Percentiles rank a stretch among this genome's conserved stretches.
These are phyloP conservation scores for Aspergillus hancockii DNA, from an alignment of 495 filamentous ascomycete species.

Conservation along the genomic window DNA sequence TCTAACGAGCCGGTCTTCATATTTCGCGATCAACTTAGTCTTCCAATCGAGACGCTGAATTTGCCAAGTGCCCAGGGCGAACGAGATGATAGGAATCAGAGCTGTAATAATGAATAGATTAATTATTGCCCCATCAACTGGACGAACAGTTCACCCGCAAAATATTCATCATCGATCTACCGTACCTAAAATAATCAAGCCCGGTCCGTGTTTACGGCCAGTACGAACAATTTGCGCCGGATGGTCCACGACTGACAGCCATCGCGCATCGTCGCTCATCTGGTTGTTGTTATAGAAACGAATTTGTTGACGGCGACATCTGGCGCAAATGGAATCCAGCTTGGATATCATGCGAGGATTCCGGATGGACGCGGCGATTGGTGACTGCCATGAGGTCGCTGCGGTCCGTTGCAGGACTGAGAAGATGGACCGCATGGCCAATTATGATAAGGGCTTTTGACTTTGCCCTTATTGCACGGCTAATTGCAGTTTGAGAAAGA, in stretches of 20 bases:
- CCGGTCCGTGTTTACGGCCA: constrained; percentile 74
- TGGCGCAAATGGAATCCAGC: constrained; percentile 37
- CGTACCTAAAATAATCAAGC: constrained; percentile 76
- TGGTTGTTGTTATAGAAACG: constrained; percentile 28
- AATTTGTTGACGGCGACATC: constrained; percentile 42
- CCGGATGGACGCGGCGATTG: constrained; percentile 23
- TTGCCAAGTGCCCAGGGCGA: constrained; percentile 91
- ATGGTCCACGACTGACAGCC: constrained; percentile 82
- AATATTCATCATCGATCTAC: constrained; percentile 67
- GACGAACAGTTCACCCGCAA: constrained; percentile 53
- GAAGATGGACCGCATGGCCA: constrained; percentile 36
- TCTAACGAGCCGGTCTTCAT: constrained; percentile 84
- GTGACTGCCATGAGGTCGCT: constrained; percentile 24
- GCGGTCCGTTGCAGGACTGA: constrained; percentile 30
- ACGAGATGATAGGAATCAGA: constrained; percentile 87
- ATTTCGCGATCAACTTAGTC: constrained; percentile 82
- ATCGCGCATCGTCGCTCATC: constrained; percentile 65
- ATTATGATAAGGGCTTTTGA: not conserved
- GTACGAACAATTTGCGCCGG: constrained; percentile 74
- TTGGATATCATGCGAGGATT: constrained; percentile 24
- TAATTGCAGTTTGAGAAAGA: not conserved
- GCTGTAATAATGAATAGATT: constrained; percentile 46
- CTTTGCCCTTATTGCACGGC: not conserved
- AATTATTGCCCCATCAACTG: constrained; percentile 11
- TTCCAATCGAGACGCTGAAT: constrained; percentile 94